Evolutionary conservation across 306 rosid genomes (phyloP), one percentile per base, ranked within the genome.

Genomic region (Styphnolobium japonicum): DNA sequence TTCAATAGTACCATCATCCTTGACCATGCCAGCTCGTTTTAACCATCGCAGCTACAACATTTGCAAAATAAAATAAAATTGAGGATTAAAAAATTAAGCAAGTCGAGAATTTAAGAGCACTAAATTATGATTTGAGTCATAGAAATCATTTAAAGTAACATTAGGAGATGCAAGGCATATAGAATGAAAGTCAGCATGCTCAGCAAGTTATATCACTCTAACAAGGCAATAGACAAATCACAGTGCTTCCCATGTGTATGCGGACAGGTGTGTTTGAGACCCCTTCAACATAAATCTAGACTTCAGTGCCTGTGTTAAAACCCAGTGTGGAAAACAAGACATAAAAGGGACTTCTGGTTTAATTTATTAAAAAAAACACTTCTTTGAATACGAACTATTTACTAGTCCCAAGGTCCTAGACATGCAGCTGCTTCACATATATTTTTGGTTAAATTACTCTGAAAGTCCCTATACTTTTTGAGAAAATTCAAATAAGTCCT

Each of bases 1-100:
- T 48, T 88, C 89, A 36, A 95, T 86, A 3, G 98, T 89, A 16
- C 98, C 98, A 15, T 95, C 89, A 81, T 88, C 75, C 77, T 85
- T 81, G 16, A 95, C 87, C 55, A 67, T 67, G 23, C 87, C 88
- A 56, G 87, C 77, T 68, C 74, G 75, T 81, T 84, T 86, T 78
- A 95, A 75, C 87, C 77, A 86, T 80, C 75, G 87, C 36, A 84
- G 67, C 98, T 95, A 86, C 81, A 88, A 53, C 65, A 56, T 63
- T 80, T 69, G 73, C 43, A 73, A 60, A 79, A n/a, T n/a, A n/a
- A n/a, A n/a, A n/a, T n/a, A n/a, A 16, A 74, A 48, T 63, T 36
- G 23, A 45, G 48, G 16, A 53, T 76, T 67, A 1, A 45, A 79
- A 55, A 15, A 52, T 15, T 21, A 77, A 42, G 15, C 33, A 81